Percentiles rank a stretch among this genome's conserved stretches.
Conservation (phyloP, 805 yeast genomes). For the Starmera quercuum region DNA sequence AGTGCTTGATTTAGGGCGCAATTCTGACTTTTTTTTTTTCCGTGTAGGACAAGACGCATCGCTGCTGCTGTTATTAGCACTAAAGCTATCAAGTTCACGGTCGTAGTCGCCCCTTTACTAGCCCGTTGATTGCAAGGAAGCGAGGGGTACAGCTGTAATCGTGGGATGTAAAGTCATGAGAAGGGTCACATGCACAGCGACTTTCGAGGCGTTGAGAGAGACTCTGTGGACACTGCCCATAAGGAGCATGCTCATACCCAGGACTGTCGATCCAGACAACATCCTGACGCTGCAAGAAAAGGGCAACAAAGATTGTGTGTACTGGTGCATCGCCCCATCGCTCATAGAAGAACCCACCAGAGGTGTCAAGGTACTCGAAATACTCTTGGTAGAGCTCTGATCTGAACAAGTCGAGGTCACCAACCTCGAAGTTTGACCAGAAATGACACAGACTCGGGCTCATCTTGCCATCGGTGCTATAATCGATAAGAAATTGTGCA, state of each 20-base stretch:
- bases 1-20: too few relatives aligned
- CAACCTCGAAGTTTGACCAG: constrained; percentile 86
- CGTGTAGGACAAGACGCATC: too few relatives aligned
- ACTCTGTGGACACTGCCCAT: constrained; percentile 70
- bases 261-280: constrained; percentile 73
- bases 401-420: constrained; percentile 62
- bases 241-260: constrained; percentile 75
- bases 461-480: constrained; percentile 56
- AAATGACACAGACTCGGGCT: constrained; percentile 83
- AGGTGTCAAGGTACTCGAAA: constrained; percentile 58
- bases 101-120: constrained; percentile 1
- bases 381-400: constrained; percentile 57
- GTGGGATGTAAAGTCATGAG: constrained; percentile 65
- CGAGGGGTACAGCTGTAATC: constrained; percentile 62
- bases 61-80: too few relatives aligned
- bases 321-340: constrained; percentile 93
- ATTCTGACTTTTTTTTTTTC: too few relatives aligned
- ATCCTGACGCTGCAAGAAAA: constrained; percentile 56
- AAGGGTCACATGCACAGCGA: constrained; percentile 69
- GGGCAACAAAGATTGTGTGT: constrained; percentile 72
- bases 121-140: constrained; percentile 35
- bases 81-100: too few relatives aligned
- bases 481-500: constrained; percentile 58
- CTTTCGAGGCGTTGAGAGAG: constrained; percentile 44
- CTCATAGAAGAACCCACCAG: constrained; percentile 80